Evolutionary conservation across 2,329 filamentous ascomycete species (phyloP), one percentile per base, ranked within the genome.

Genomic region (Microcyclosporella mali): DNA sequence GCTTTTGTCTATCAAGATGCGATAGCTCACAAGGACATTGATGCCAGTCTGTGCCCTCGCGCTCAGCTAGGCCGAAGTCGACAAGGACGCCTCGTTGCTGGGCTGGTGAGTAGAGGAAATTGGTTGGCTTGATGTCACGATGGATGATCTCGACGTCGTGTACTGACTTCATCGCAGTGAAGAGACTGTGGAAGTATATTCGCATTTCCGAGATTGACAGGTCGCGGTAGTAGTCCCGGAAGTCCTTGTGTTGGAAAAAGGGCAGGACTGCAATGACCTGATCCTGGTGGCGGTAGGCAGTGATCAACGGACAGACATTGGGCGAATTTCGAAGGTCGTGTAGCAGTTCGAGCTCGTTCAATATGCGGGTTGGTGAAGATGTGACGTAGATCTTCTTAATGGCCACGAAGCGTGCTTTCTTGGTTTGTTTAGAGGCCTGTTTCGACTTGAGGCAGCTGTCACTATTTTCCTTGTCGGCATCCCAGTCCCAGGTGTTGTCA

Each of bases 341-440:
- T 16, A 98, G 78, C 16, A 98, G 76, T 57, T 97, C 90, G 14
- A 98, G 81, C 67, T 98, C 92, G 68, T 98, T 98, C 61, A 94
- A 79, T 56, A 98, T 97, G 34, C 92, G 85, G 19, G 82, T 76
- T 0, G 92, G 92, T 54, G 88, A 95, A 50, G 89, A 95, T 1
- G 94, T 98, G 52, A 97, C 92, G 65, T 98, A 98, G 56, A 98
- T 98, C 71, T 98, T 98, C 71, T 98, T 98, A 66, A 98, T 86
- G 15, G 94, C 92, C 49, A 98, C 94, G 60, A 84, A 97, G 62
- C 84, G 86, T 17, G 84, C 73, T 53, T 70, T 75, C 19, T 44
- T 47, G 18, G 41, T 30, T 19, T 40, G 43, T 1, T 40, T 36
- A 0, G 48, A 42, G 4, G 28, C 14, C 12, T 47, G 41, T 43